These are phyloP conservation scores for Hippophae gyantsensis DNA, from an alignment of 306 rosid species.

Conservation along the genomic window DNA sequence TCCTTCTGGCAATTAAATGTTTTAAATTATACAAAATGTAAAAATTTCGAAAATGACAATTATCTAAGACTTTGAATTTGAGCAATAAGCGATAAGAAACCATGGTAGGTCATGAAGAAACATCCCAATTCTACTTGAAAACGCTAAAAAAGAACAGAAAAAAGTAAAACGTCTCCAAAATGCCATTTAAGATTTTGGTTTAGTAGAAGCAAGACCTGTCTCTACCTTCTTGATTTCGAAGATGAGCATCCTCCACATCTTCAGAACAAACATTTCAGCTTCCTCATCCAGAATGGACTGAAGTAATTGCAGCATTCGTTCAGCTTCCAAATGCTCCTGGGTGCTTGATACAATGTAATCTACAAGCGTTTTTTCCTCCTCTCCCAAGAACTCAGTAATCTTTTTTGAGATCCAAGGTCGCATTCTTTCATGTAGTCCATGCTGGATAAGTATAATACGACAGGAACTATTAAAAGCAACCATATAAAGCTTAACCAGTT, in stretches of 20 bases:
- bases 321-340: constrained; percentile 83
- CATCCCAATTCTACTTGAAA: too few species aligned
- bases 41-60: too few species aligned
- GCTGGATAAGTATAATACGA: constrained; percentile 37
- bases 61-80: too few species aligned
- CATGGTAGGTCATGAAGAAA: too few species aligned
- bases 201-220: constrained; percentile 61
- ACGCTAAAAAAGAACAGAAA: neutral
- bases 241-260: constrained; percentile 99
- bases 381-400: constrained; percentile 85
- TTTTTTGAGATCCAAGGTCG: constrained; percentile 98
- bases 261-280: constrained; percentile 98
- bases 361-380: constrained; percentile 83
- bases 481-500: too few species aligned
- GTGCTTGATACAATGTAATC: constrained; percentile 95
- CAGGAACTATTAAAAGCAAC: neutral
- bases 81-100: neutral
- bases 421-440: constrained; percentile 85
- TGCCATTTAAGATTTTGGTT: constrained; percentile 34
- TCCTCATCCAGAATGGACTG: constrained; percentile 92
- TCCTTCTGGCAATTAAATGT: too few species aligned
- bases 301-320: constrained; percentile 90
- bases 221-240: constrained; percentile 97
- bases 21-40: too few species aligned
- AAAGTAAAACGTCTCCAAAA: neutral